Evolutionary conservation across 306 rosid species (phyloP), one percentile per base, ranked within the genome.

Genomic region (Albizia julibrissin): DNA sequence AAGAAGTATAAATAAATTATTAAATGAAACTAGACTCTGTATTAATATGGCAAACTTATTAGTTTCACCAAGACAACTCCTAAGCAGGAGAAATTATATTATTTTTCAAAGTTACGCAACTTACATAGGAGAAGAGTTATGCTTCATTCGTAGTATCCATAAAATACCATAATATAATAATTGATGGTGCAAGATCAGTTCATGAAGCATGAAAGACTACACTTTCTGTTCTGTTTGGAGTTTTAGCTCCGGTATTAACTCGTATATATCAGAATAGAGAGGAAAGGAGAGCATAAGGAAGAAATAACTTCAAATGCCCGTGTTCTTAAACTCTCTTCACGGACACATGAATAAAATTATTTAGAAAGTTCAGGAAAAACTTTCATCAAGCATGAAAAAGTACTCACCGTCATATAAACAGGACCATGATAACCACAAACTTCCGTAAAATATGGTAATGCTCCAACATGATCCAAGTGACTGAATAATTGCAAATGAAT

Each of bases 391-490:
- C 86, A 87, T 37, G 6, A 80, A 54, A 62, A 4, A 77, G 72
- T 43, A 79, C 83, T 79, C 82, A 95, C 99, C 81, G 99, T 95
- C 99, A 95, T 95, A 83, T 95, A 95, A 87, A 95, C 73, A 7
- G 99, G 98, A 37, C 99, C 99, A 2, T 40, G 16, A 68, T 90
- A 93, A 18, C 99, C 98, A 39, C 97, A 95, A 75, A 95, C 98
- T 87, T 95, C 90, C 0, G 98, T 91, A 93, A 95, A 93, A 84
- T 90, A 95, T 77, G 91, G 93, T 22, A 95, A 84, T 2, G 98
- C 98, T 6, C 98, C 98, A 66, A 95, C 86, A 81, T 95, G 98
- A 72, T 95, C 98, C 88, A 93, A 78, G 80, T 95, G 99, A 89
- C 97, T 93, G 76, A 46, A 34, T 24, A 80, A 58, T 64, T 11